Evolutionary conservation across 495 filamentous ascomycete species (phyloP), one percentile per base, ranked within the genome.

Genomic region (Neurospora sublineolata): DNA sequence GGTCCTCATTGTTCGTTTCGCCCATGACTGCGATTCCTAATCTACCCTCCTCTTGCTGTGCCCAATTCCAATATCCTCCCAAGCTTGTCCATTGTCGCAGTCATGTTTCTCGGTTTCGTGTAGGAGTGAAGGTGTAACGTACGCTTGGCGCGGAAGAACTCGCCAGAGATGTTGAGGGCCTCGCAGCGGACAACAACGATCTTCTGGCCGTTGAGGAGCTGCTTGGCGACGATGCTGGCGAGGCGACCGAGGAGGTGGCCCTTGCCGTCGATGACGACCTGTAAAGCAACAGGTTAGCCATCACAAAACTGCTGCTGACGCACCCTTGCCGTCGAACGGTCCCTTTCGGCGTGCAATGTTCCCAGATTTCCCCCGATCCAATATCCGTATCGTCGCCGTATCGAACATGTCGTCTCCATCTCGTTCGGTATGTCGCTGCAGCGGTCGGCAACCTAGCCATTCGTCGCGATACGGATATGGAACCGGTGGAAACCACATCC

Each of bases 71-170:
- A 8, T 23, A 39, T 68, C n/a, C 36, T 37, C 52, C 69, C 44
- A 3, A 12, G 14, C 42, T 30, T 44, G 39, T 27, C 46, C 40
- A 38, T 38, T 37, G 70, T 39, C 69, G 39, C 71, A 73, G 70
- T 70, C 75, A 37, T 20, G 14, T 72, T 46, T 30, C 70, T 69
- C 72, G 39, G 41, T 38, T 74, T 71, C 60, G 37, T 69, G 67
- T 67, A 39, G 38, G 67, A 71, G 68, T 69, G 67, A 72, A 68
- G 70, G 46, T 60, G 75, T 68, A 83, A 94, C 95, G 86, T 96
- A 99, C 95, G 91, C 90, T 99, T 99, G 79, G 94, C 90, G 80
- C 95, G 93, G 91, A 98, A 99, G 92, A 99, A 99, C 87, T 97
- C 95, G 87, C 95, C 95, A 79, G 95, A 99, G 89, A 99, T 98